These are phyloP conservation scores for Camelina laxa DNA, from an alignment of 345 rosid genomes.

Conservation along the genomic window DNA sequence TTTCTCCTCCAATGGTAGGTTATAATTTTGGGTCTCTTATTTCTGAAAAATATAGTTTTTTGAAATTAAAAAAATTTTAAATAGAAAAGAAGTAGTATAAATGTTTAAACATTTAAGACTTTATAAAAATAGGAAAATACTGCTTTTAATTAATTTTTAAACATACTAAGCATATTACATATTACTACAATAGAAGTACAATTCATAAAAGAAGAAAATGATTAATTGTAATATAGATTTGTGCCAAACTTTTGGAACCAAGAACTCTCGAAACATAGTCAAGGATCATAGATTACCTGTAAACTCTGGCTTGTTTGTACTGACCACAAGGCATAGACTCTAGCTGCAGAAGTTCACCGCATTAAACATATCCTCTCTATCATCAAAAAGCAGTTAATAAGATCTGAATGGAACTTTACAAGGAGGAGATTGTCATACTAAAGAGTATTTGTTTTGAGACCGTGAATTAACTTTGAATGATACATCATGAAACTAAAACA, in stretches of 20 bases:
- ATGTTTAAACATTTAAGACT: too few relatives aligned
- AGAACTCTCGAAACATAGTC: conserved; percentile 1
- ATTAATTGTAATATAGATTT: too few relatives aligned
- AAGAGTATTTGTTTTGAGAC: not conserved
- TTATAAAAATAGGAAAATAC: too few relatives aligned
- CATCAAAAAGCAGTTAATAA: not conserved
- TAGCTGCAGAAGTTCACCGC: not conserved
- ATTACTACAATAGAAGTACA: too few relatives aligned
- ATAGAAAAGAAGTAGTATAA: too few relatives aligned
- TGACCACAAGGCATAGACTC: not conserved
- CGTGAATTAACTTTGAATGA: conserved; percentile 16
- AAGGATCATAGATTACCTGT: conserved; percentile 13
- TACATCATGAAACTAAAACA: conserved; percentile 39
- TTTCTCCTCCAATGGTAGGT: too few relatives aligned
- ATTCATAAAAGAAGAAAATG: too few relatives aligned
- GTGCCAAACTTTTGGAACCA: conserved; percentile 26
- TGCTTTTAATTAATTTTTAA: too few relatives aligned
- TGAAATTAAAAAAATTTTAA: too few relatives aligned
- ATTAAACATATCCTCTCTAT: not conserved
- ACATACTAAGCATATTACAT: too few relatives aligned
- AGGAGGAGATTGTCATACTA: not conserved
- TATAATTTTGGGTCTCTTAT: too few relatives aligned
- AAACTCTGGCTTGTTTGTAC: not conserved
- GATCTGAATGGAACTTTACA: not conserved
- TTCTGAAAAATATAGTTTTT: too few relatives aligned